phyloP scores from a whole-genome alignment of 2,329 filamentous ascomycete species.

The Phyllosticta ampelicida region DNA sequence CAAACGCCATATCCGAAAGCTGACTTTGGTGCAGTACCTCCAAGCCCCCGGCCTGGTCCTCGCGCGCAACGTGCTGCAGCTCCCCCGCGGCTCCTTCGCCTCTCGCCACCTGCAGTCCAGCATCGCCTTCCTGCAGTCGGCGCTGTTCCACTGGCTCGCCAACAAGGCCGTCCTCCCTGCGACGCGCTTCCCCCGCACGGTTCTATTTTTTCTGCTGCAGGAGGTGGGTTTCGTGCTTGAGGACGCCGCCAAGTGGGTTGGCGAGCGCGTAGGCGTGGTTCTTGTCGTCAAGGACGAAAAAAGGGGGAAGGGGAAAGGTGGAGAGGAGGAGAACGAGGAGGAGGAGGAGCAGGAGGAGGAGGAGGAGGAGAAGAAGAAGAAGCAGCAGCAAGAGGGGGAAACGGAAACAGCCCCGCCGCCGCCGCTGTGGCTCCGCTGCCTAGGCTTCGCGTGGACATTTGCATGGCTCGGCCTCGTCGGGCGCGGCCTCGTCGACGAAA shows the following conservation, averaged over 20 bases:
- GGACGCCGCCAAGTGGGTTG: conserved; percentile 56
- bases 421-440: not conserved
- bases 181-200: not conserved
- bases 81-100: not conserved
- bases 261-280: conserved; percentile 29
- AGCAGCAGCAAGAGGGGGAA: not conserved
- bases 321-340: too few species aligned
- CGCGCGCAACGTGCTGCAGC: not conserved
- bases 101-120: not conserved
- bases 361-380: not conserved
- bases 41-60: not conserved
- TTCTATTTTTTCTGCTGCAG: conserved; percentile 56
- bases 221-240: conserved; percentile 58
- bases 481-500: not conserved
- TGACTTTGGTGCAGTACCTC: too few species aligned
- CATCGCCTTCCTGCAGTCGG: not conserved
- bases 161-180: not conserved
- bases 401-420: not conserved
- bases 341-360: not conserved
- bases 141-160: not conserved
- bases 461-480: not conserved
- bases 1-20: too few species aligned
- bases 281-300: too few species aligned
- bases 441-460: not conserved
- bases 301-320: too few species aligned